Conservation (phyloP, 441 rosid genomes). For the Pelargonium australe region DNA sequence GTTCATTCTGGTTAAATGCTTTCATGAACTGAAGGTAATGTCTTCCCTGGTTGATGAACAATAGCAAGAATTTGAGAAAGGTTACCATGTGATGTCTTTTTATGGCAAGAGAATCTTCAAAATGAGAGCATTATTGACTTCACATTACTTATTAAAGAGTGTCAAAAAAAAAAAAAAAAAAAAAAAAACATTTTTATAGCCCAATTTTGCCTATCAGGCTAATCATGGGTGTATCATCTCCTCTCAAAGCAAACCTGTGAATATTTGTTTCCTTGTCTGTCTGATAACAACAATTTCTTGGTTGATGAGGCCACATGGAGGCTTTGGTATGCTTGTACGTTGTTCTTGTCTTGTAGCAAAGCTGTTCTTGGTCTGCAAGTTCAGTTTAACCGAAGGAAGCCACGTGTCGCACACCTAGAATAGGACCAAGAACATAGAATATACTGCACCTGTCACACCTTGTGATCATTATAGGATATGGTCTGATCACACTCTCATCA, state of each 20-base stretch:
- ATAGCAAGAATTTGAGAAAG: too few relatives aligned
- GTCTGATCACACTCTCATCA: neutral
- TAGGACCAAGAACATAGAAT: slow-evolving; percentile 14
- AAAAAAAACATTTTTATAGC: neutral
- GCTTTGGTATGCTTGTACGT: slow-evolving; percentile 2
- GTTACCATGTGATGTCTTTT: neutral
- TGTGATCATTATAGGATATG: slow-evolving; percentile 3
- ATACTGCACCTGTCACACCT: slow-evolving; percentile 9
- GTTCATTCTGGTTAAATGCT: too few relatives aligned
- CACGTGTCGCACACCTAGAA: slow-evolving; percentile 28
- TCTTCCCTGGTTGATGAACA: too few relatives aligned
- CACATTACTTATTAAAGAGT: neutral
- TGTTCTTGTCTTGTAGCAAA: slow-evolving; percentile 14
- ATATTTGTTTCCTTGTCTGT: neutral
- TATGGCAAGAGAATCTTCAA: neutral
- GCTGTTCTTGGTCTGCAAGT: slow-evolving; percentile 14
- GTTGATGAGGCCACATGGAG: slow-evolving; percentile 27
- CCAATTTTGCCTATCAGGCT: neutral
- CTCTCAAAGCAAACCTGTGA: neutral
- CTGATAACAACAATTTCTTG: neutral
- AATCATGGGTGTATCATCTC: neutral
- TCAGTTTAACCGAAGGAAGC: neutral
- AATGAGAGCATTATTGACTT: neutral
- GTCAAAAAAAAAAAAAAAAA: neutral
- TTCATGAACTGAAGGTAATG: too few relatives aligned